Base-by-base conservation (phyloP, 2,329 filamentous ascomycete genomes). In the Periglandula ipomoeae region DNA sequence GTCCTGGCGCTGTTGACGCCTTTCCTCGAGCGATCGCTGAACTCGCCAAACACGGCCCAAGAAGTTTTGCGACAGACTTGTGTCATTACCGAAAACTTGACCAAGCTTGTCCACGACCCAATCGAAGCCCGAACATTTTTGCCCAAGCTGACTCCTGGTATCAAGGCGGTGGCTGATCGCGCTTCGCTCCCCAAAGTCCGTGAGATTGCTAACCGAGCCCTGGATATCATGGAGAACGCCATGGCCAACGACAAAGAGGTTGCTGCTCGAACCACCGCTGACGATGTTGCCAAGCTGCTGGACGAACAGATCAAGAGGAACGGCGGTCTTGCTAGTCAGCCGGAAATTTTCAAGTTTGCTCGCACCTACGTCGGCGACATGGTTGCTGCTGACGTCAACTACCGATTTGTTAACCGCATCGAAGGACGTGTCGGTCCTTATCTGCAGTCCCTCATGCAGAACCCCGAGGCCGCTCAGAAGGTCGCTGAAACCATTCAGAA, bases 51-150 rank as follows among this genome's bases (percentile, higher is more conserved):
- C 15, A 98, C 93, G 4, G 78, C 87, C 3, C 93, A 98, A 66
- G 93, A 98, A 70, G 90, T 97, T 20, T 76, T 96, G 49, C 85
- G 93, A 53, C 91, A 96, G 71, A 95, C 93, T 3, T 89, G 95
- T 26, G 89, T 98, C 48, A 94, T 98, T 46, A 87, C 93, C 19
- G 93, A 98, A 72, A 98, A 98, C 71, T 74, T 98, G 72, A 98
- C 93, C 52, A 97, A 95, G 74, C 82, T 98, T 27, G 93, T 98
- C 24, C 93, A 98, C 68, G 90, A 84, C 65, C 93, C 93, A 13
- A 82, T 95, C 52, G 93, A 98, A 73, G 93, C 93, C 30, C 81
- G 93, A 56, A 88, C 88, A 49, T 98, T 98, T 76, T 71, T 98
- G 64, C 93, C 93, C 46, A 96, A 95, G 70, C 76, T 98, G 46